Conservation (phyloP, 139 green algal species). For the Volvox reticuliferus region DNA sequence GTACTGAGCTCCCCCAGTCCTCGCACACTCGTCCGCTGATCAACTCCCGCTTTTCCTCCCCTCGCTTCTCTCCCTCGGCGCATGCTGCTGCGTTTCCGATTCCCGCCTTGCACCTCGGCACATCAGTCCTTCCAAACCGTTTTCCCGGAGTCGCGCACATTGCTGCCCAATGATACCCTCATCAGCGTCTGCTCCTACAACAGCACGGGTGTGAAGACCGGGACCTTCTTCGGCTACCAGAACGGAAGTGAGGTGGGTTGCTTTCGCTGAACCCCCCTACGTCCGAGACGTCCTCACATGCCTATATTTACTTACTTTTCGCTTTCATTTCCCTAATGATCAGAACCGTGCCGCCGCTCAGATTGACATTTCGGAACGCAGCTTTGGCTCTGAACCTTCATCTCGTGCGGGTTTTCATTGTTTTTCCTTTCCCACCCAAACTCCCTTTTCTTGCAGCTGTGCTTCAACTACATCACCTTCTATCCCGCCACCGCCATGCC, state of each 20-base stretch:
- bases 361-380: too few species aligned
- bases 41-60: neutral
- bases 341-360: neutral
- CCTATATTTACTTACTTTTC: neutral
- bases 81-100: too few species aligned
- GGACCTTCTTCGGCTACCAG: neutral
- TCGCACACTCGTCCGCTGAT: neutral
- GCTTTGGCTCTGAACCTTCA: too few species aligned
- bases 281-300: too few species aligned
- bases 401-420: too few species aligned
- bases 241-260: conserved; percentile 4
- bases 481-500: conserved; percentile 33
- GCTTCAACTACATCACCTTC: conserved; percentile 43
- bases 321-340: neutral
- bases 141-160: neutral
- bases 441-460: conserved; percentile 11
- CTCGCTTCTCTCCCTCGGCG: neutral
- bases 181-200: conserved; percentile 39
- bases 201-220: neutral
- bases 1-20: neutral
- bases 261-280: neutral
- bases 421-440: too few species aligned
- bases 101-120: neutral
- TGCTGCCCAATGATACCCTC: conserved; percentile 39
- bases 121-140: conserved; percentile 5